These are phyloP conservation scores for Tricholoma hemisulphureum DNA, from an alignment of 768 basidiomycete species.

Conservation along the genomic window DNA sequence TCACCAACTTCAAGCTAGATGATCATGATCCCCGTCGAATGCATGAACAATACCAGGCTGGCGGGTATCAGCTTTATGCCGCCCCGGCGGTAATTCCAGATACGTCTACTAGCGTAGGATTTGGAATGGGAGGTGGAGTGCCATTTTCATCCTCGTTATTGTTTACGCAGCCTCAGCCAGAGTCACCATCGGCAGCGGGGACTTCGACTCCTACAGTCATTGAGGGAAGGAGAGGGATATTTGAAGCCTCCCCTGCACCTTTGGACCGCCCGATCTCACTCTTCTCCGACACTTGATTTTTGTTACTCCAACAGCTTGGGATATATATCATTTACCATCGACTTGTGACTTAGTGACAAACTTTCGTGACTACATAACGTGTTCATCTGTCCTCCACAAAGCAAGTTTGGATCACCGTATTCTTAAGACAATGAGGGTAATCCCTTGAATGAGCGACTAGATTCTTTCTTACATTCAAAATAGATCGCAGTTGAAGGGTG, in stretches of 20 bases:
- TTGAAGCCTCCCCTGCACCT: neutral
- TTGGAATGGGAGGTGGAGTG: neutral
- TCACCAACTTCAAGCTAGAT: slow-evolving; percentile 4
- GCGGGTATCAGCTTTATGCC: slow-evolving; percentile 8
- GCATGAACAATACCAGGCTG: neutral
- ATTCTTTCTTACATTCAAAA: neutral
- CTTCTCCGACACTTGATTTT: neutral
- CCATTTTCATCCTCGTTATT: neutral
- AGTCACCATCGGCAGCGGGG: neutral
- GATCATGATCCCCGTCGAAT: neutral
- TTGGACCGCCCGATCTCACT: neutral
- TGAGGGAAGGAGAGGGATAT: neutral
- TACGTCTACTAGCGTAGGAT: neutral
- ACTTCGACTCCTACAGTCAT: neutral
- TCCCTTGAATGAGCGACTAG: neutral
- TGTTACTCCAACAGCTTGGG: neutral
- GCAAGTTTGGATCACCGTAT: too few relatives aligned
- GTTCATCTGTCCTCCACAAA: too few relatives aligned
- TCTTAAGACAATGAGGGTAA: neutral
- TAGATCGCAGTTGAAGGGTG: slow-evolving; percentile 92
- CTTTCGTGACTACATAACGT: neutral
- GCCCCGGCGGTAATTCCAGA: slow-evolving; percentile 3
- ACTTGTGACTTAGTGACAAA: too few relatives aligned
- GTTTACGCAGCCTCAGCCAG: neutral
- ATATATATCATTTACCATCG: too few relatives aligned